Conservation (phyloP, 768 basidiomycete genomes). For the Mycena belliarum region DNA sequence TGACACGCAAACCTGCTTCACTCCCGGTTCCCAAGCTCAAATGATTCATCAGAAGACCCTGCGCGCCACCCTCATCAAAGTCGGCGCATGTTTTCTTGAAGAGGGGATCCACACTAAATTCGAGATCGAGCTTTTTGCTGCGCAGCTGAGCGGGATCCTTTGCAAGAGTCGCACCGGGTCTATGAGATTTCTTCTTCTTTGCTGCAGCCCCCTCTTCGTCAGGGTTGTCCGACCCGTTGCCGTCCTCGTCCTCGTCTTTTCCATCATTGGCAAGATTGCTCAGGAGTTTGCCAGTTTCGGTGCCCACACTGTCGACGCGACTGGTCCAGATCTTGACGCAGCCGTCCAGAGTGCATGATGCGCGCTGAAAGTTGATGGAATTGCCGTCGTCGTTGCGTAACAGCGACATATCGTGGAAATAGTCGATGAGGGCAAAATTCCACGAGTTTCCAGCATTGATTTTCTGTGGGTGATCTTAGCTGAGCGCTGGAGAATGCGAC, state of each 20-base stretch:
- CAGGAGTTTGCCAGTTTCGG: conserved; percentile 93
- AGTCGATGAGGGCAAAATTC: conserved; percentile 97
- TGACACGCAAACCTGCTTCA: conserved; percentile 83
- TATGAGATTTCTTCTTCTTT: conserved; percentile 65
- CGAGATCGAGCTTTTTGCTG: conserved; percentile 92
- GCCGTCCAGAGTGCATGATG: conserved; percentile 94
- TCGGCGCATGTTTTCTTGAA: conserved; percentile 98
- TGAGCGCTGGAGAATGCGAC: background rate
- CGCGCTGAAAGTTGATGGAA: conserved; percentile 98
- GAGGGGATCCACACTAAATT: conserved; percentile 94
- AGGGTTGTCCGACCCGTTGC: conserved; percentile 62
- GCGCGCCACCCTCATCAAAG: conserved; percentile 97
- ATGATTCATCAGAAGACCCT: conserved; percentile 96
- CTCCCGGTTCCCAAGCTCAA: conserved; percentile 73
- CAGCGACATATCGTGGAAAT: conserved; percentile 97
- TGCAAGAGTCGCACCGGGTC: conserved; percentile 84
- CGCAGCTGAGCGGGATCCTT: conserved; percentile 80
- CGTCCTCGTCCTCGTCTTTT: conserved; percentile 58
- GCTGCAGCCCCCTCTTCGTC: conserved; percentile 65
- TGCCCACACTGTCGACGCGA: conserved; percentile 94
- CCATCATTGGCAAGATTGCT: conserved; percentile 77
- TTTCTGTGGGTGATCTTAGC: conserved; percentile 64
- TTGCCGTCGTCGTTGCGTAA: conserved; percentile 92
- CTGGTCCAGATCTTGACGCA: conserved; percentile 99
- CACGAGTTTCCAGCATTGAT: conserved; percentile 97